phyloP scores from a whole-genome alignment of 2,329 filamentous ascomycete species.

The Penicillium sp. region DNA sequence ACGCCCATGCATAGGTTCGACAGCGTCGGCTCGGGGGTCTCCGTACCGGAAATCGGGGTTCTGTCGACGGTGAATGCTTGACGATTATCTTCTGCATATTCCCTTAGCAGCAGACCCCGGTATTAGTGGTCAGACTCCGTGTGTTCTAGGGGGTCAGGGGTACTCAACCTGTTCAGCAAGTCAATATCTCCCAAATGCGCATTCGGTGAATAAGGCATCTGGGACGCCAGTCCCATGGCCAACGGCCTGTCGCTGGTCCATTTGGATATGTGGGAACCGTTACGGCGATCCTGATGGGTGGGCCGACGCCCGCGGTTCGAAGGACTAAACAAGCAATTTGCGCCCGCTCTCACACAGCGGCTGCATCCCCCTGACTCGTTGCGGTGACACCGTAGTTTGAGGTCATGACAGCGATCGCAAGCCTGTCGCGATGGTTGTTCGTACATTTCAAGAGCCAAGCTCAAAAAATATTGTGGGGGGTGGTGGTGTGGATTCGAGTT shows the following conservation, averaged over 20 bases:
- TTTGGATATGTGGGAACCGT: neutral
- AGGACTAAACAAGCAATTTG: neutral
- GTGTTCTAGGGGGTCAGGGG: neutral
- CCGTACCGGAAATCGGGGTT: neutral
- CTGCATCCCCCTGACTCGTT: neutral
- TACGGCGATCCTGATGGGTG: neutral
- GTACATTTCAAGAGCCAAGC: neutral
- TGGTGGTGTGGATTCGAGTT: neutral
- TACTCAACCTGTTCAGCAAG: neutral
- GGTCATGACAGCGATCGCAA: neutral
- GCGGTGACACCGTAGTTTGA: neutral
- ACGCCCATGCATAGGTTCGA: neutral
- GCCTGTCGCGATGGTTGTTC: neutral
- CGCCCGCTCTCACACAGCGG: neutral
- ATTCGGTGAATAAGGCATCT: neutral
- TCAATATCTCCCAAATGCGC: neutral
- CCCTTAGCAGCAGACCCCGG: neutral
- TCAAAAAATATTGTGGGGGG: neutral
- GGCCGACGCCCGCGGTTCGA: neutral
- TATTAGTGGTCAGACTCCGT: neutral
- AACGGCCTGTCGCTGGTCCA: neutral
- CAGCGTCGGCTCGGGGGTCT: neutral
- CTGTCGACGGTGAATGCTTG: neutral
- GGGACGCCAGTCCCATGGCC: neutral
- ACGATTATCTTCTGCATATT: neutral